These are phyloP conservation scores for Bipolaris bicolor DNA, from an alignment of 2,329 filamentous ascomycete genomes.

Conservation along the genomic window DNA sequence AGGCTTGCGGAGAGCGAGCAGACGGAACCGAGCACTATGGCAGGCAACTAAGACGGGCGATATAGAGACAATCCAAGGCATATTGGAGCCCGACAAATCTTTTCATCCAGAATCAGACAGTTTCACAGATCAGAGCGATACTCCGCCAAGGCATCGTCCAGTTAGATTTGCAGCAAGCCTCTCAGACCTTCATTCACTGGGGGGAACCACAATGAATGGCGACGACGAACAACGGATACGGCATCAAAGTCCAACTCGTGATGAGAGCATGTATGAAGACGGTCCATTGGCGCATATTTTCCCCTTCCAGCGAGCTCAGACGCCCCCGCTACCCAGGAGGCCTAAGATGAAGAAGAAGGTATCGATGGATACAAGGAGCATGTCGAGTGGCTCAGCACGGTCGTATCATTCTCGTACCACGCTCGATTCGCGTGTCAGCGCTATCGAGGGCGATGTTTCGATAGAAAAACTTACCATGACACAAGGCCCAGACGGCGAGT, in stretches of 20 bases:
- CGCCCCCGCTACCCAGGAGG: conserved; percentile 52
- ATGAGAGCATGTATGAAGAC: conserved; percentile 30
- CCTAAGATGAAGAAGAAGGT: conserved; percentile 75
- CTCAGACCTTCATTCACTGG: conserved; percentile 35
- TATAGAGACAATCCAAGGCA: conserved; percentile 73
- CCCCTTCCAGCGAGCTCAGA: conserved; percentile 75
- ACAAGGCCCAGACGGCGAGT: conserved; percentile 74
- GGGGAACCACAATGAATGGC: conserved; percentile 40
- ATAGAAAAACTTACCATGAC: conserved; percentile 79
- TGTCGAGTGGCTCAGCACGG: conserved; percentile 83
- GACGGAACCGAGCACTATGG: conserved; percentile 86
- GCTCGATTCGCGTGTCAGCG: conserved; percentile 66
- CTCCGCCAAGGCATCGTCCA: conserved; percentile 29
- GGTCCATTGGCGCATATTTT: conserved; percentile 80
- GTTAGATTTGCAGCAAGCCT: conserved; percentile 43
- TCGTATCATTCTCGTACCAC: conserved; percentile 85
- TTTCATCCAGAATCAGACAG: conserved; percentile 43
- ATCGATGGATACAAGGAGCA: conserved; percentile 85
- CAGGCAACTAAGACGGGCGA: conserved; percentile 81
- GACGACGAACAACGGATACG: conserved; percentile 30
- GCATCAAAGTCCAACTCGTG: conserved; percentile 29
- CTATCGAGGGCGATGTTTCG: conserved; percentile 83
- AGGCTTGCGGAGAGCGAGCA: conserved; percentile 81
- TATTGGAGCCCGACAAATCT: conserved; percentile 73
- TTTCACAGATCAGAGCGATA: conserved; percentile 39